Conservation (phyloP, 116 monocot genomes). For the Iris pallida region DNA sequence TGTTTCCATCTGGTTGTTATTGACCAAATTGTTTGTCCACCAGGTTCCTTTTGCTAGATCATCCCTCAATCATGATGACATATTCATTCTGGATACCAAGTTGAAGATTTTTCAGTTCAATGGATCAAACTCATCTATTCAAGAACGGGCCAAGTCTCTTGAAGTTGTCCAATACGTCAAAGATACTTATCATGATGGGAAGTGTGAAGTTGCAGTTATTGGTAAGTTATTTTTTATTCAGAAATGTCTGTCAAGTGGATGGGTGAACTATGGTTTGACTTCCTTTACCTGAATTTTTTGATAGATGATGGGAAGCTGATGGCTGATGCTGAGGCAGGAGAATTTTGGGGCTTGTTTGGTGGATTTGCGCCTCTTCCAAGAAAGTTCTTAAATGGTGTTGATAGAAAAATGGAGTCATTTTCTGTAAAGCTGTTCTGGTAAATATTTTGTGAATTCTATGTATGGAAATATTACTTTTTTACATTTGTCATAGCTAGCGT, state of each 20-base stretch:
- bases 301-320: constrained; percentile 72
- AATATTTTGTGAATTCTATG: not conserved
- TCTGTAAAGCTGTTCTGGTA: constrained; percentile 54
- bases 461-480: too few relatives aligned
- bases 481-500: too few relatives aligned
- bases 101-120: constrained; percentile 98
- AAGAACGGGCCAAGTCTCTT: constrained; percentile 98
- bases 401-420: constrained; percentile 20
- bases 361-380: constrained; percentile 80
- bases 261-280: too few relatives aligned
- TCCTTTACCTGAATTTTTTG: not conserved
- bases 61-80: constrained; percentile 89
- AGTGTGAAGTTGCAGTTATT: constrained; percentile 83
- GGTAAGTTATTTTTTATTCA: constrained; percentile 42
- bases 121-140: constrained; percentile 92
- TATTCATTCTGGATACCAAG: constrained; percentile 95
- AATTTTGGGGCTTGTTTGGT: constrained; percentile 76
- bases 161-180: constrained; percentile 97
- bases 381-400: constrained; percentile 32
- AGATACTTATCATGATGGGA: constrained; percentile 93
- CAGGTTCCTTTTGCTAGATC: constrained; percentile 85
- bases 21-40: not conserved
- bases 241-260: not conserved
- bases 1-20: too few relatives aligned
- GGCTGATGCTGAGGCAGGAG: constrained; percentile 22